These are phyloP conservation scores for Botrytis elliptica DNA, from an alignment of 2,329 filamentous ascomycete genomes.

Conservation along the genomic window DNA sequence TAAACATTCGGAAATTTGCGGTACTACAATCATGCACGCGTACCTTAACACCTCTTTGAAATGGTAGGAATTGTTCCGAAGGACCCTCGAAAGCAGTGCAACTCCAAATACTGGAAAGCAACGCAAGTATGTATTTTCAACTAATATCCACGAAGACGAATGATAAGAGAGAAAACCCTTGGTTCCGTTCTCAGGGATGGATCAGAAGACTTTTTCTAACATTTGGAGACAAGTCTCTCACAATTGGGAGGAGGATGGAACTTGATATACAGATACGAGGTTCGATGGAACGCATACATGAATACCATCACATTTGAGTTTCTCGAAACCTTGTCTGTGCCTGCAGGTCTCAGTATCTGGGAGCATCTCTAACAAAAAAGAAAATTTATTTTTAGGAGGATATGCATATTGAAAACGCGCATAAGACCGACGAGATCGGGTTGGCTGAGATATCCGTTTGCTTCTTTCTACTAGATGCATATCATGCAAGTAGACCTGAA, in stretches of 20 bases:
- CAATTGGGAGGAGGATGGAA: not conserved
- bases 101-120: not conserved
- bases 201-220: slow-evolving; percentile 13
- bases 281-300: not conserved
- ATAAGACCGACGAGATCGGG: not conserved
- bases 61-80: not conserved
- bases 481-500: not conserved
- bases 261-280: slow-evolving; percentile 15
- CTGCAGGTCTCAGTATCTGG: slow-evolving; percentile 17
- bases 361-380: slow-evolving; percentile 4
- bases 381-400: slow-evolving; percentile 1
- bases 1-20: slow-evolving; percentile 12
- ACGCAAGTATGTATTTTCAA: not conserved
- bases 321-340: not conserved
- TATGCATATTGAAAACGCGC: slow-evolving; percentile 1
- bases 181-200: not conserved
- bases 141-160: slow-evolving; percentile 8
- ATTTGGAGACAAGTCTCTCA: not conserved
- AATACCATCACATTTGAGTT: slow-evolving; percentile 12
- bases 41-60: not conserved
- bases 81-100: slow-evolving; percentile 2
- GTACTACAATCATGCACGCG: slow-evolving; percentile 3
- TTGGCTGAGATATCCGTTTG: slow-evolving; percentile 14
- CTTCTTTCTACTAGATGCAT: slow-evolving; percentile 7
- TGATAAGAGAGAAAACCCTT: not conserved